Percentiles rank a stretch among this genome's conserved stretches.
These are phyloP conservation scores for Lyophyllum shimeji DNA, from an alignment of 768 basidiomycete genomes.

Conservation along the genomic window DNA sequence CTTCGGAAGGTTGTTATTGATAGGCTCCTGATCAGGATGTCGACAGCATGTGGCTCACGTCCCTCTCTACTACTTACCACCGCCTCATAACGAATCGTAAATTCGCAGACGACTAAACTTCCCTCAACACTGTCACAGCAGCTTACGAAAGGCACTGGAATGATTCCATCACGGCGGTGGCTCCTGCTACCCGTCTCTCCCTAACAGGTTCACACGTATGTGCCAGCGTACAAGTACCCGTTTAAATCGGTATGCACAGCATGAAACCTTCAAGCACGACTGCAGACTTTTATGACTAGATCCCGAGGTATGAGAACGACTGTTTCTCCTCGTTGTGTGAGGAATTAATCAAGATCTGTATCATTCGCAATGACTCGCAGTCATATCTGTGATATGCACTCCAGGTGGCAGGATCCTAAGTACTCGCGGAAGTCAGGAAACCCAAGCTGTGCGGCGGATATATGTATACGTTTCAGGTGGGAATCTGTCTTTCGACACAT, in stretches of 20 bases:
- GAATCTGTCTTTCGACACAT: neutral
- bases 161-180: neutral
- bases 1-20: neutral
- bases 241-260: neutral
- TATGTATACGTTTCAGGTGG: conserved; percentile 5
- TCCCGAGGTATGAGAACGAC: neutral
- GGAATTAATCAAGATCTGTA: neutral
- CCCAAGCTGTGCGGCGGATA: conserved; percentile 4
- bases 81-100: neutral
- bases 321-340: neutral
- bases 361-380: neutral
- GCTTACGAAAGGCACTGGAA: neutral
- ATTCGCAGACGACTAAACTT: neutral
- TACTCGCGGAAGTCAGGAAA: neutral
- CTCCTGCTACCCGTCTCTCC: neutral
- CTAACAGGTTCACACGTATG: neutral
- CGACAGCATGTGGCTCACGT: neutral
- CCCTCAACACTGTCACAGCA: neutral
- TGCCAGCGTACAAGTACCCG: neutral
- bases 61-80: neutral
- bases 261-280: neutral
- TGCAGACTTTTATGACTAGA: neutral
- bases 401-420: neutral
- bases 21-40: neutral
- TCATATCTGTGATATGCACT: conserved; percentile 3